phyloP scores from a whole-genome alignment of 768 basidiomycete genomes.

The Pleurotus tuoliensis region DNA sequence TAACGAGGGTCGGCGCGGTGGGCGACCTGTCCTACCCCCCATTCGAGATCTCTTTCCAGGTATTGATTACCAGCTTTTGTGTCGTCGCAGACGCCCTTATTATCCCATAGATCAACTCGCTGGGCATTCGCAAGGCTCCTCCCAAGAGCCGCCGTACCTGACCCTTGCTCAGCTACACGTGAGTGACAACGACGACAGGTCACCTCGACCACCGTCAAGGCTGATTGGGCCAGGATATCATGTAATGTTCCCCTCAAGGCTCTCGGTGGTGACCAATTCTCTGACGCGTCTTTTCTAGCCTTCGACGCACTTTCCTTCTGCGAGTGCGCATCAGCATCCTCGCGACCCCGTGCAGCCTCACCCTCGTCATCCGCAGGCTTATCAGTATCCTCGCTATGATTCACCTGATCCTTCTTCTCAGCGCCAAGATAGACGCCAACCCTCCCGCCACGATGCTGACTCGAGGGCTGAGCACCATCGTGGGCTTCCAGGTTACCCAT shows the following conservation, averaged over 20 bases:
- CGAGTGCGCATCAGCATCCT: background rate
- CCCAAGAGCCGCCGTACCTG: conserved; percentile 32
- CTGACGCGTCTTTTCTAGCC: background rate
- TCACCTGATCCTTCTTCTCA: background rate
- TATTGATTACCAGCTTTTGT: conserved; percentile 17
- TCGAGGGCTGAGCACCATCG: background rate
- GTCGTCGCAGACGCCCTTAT: background rate
- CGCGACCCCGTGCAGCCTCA: background rate
- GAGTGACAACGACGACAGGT: conserved; percentile 29
- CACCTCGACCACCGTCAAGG: conserved; percentile 8
- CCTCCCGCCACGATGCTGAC: background rate
- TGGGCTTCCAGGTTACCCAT: conserved; percentile 6
- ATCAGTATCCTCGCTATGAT: background rate
- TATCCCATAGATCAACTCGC: conserved; percentile 42
- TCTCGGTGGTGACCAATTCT: background rate
- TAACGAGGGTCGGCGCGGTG: conserved; percentile 22
- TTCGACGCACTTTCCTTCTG: background rate
- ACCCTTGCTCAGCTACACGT: conserved; percentile 42
- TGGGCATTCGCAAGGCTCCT: conserved; percentile 23
- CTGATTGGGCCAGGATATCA: conserved; percentile 9
- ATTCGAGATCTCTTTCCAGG: conserved; percentile 70
- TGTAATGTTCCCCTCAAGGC: conserved; percentile 3
- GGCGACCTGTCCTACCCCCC: conserved; percentile 64
- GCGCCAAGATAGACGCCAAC: background rate
- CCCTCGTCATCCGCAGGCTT: conserved; percentile 3